phyloP scores from a whole-genome alignment of 306 rosid species.

The Trichosanthes truncata region DNA sequence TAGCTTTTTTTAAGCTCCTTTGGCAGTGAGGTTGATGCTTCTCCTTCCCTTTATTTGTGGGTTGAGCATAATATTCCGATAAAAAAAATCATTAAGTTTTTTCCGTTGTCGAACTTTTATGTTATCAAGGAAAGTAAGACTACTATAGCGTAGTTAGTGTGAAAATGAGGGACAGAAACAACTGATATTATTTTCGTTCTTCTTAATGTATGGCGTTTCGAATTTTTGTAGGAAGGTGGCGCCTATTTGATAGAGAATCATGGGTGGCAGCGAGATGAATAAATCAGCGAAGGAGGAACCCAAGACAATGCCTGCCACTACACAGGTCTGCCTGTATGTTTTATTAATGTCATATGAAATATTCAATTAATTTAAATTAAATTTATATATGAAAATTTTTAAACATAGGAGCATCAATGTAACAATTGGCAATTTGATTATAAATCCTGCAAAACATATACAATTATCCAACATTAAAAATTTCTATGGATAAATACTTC shows the following conservation, averaged over 20 bases:
- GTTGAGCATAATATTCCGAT: not conserved
- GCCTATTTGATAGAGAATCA: conserved; percentile 21
- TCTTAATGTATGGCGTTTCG: conserved; percentile 44
- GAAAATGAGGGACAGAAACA: conserved; percentile 1
- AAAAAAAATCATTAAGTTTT: not conserved
- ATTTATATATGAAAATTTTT: not conserved
- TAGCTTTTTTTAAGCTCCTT: not conserved
- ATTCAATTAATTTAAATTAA: not conserved
- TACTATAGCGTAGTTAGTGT: not conserved
- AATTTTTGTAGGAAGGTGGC: conserved; percentile 19
- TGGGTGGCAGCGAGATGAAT: conserved; percentile 80
- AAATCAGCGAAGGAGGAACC: conserved; percentile 59
- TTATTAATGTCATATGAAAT: not conserved
- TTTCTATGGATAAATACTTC: not conserved
- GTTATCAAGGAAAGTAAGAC: conserved; percentile 3
- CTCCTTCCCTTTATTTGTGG: not conserved
- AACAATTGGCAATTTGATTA: not conserved
- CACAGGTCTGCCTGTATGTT: conserved; percentile 53
- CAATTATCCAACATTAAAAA: not conserved
- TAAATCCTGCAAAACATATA: not conserved
- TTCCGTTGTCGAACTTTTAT: not conserved
- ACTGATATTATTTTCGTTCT: conserved; percentile 24
- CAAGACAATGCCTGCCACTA: conserved; percentile 51
- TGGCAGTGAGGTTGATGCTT: not conserved
- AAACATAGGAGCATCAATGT: not conserved